A percentile compares a stretch with the other conserved stretches of the same genome.
Conservation (phyloP, 2,329 filamentous ascomycete genomes). For the Ascocoryne sarcoides region DNA sequence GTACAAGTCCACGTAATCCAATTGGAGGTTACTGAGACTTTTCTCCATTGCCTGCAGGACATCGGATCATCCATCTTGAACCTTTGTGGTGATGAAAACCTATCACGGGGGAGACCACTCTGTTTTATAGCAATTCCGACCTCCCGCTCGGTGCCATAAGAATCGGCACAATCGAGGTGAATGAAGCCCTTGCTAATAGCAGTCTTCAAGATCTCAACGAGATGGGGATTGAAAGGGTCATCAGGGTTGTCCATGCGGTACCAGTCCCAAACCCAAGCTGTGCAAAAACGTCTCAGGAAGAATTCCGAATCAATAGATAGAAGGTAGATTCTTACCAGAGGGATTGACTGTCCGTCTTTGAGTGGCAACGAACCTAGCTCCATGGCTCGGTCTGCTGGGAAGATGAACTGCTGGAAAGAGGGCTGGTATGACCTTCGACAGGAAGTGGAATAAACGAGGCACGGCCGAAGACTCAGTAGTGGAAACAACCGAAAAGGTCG, state of each 20-base stretch:
- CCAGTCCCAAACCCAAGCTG: slow-evolving; percentile 56
- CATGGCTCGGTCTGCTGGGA: no score
- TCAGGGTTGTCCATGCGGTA: slow-evolving; percentile 50
- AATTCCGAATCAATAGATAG: no score
- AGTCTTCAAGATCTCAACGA: slow-evolving; percentile 41
- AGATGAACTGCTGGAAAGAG: no score
- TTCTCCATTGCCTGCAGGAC: slow-evolving; percentile 45
- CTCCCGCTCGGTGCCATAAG: slow-evolving; percentile 39
- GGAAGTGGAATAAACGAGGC: no score
- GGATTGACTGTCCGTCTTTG: no score
- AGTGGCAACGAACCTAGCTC: no score
- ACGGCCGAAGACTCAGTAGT: no score
- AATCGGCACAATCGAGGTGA: slow-evolving; percentile 46
- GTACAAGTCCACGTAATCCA: slow-evolving; percentile 55
- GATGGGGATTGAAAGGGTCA: slow-evolving; percentile 35
- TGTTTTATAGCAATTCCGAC: slow-evolving; percentile 40
- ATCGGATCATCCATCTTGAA: slow-evolving; percentile 41
- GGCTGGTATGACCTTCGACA: no score
- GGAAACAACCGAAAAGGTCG: no score
- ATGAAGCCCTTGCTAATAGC: slow-evolving; percentile 51
- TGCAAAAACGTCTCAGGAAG: no score
- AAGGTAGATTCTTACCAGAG: no score
- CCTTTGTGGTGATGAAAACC: slow-evolving; percentile 50
- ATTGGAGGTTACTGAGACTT: slow-evolving; percentile 49
- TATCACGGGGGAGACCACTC: slow-evolving; percentile 35